phyloP scores from a whole-genome alignment of 495 filamentous ascomycete genomes.

The Aspergillus leporis region DNA sequence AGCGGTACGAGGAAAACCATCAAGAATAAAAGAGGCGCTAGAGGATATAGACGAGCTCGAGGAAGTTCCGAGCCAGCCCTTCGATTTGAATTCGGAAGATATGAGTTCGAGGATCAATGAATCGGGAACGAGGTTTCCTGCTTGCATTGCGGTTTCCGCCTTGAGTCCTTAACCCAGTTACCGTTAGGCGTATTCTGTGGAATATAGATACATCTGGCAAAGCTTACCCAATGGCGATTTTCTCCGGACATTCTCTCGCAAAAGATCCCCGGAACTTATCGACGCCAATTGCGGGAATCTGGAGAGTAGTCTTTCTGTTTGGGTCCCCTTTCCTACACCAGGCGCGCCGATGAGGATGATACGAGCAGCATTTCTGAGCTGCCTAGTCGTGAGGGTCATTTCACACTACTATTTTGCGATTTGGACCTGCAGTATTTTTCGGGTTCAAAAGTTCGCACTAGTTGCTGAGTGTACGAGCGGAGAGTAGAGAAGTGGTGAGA shows the following conservation, averaged over 20 bases:
- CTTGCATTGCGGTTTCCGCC: slow-evolving; percentile 83
- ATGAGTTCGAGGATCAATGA: slow-evolving; percentile 90
- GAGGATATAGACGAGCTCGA: slow-evolving; percentile 61
- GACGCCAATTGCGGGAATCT: slow-evolving; percentile 86
- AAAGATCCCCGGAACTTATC: slow-evolving; percentile 90
- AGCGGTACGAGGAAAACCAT: slow-evolving; percentile 92
- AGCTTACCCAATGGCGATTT: slow-evolving; percentile 78
- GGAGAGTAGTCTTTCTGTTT: slow-evolving; percentile 81
- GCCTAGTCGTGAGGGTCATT: slow-evolving; percentile 34
- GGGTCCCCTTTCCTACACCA: slow-evolving; percentile 89
- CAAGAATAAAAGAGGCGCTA: slow-evolving; percentile 86
- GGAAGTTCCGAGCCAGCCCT: slow-evolving; percentile 69
- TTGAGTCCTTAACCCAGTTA: slow-evolving; percentile 63
- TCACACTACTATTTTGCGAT: background rate
- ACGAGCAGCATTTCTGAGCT: slow-evolving; percentile 79
- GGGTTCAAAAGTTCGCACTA: background rate
- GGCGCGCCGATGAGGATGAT: slow-evolving; percentile 96
- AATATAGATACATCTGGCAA: background rate
- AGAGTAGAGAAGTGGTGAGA: slow-evolving; percentile 11
- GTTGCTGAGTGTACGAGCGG: background rate
- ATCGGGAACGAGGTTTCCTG: slow-evolving; percentile 83
- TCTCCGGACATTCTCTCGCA: slow-evolving; percentile 88
- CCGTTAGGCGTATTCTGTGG: slow-evolving; percentile 8
- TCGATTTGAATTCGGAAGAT: slow-evolving; percentile 75
- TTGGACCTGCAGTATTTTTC: background rate